Conservation (phyloP, 1,284 basidiomycete species). For the Lentinula novae-zelandiae region DNA sequence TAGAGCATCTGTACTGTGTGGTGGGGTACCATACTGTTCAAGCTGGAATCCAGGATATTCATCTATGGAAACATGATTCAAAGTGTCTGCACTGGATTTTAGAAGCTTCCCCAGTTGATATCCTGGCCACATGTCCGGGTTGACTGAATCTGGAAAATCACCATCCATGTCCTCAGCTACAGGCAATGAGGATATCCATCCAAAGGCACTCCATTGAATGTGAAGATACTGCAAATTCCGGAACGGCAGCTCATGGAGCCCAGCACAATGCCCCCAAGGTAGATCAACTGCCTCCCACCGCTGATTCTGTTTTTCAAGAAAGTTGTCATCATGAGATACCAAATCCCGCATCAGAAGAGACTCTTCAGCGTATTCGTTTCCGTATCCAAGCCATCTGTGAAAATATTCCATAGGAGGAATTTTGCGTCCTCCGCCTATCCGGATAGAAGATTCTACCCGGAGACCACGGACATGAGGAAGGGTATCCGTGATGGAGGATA, state of each 20-base stretch:
- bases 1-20: background rate
- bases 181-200: background rate
- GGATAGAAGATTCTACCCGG: background rate
- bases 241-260: background rate
- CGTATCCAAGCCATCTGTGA: slow-evolving; percentile 1
- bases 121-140: background rate
- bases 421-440: background rate
- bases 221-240: background rate
- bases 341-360: background rate
- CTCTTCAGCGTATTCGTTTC: background rate
- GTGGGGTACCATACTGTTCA: background rate
- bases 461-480: background rate
- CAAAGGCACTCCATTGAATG: slow-evolving; percentile 6
- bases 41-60: slow-evolving; percentile 4
- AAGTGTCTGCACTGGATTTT: background rate
- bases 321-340: background rate
- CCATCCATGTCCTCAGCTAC: background rate
- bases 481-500: background rate
- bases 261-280: background rate
- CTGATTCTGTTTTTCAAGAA: background rate
- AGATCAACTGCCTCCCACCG: background rate
- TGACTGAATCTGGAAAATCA: background rate
- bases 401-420: background rate
- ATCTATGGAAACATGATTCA: background rate
- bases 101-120: background rate